A percentile compares a stretch with the other conserved stretches of the same genome.
These are phyloP conservation scores for Oryza meyeriana DNA, from an alignment of 176 grass and related monocot genomes.

Conservation along the genomic window DNA sequence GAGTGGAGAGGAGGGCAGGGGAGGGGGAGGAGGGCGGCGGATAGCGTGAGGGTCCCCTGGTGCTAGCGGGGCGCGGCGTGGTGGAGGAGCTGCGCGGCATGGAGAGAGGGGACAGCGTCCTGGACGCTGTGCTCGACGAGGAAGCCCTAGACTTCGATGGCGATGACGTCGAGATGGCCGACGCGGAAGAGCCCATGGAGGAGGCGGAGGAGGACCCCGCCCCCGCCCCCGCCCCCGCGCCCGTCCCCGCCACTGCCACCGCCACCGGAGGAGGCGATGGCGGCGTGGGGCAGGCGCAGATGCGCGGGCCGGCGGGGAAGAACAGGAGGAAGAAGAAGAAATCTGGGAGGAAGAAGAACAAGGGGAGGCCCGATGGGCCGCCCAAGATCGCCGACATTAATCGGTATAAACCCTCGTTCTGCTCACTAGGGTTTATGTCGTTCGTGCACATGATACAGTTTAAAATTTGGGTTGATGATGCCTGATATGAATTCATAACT, in stretches of 20 bases:
- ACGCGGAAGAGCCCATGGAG: constrained; percentile 33
- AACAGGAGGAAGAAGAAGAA: constrained; percentile 43
- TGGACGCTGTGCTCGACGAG: constrained; percentile 14
- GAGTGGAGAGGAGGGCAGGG: neutral
- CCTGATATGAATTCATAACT: neutral
- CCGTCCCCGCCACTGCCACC: neutral
- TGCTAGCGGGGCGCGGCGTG: neutral
- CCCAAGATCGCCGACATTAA: constrained; percentile 76
- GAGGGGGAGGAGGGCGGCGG: neutral
- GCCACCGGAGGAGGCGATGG: neutral
- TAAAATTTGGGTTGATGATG: neutral
- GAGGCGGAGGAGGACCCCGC: constrained; percentile 20
- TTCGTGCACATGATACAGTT: neutral
- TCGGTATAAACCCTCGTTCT: constrained; percentile 34
- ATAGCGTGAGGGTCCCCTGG: neutral
- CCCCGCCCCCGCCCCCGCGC: neutral
- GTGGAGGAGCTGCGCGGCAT: neutral
- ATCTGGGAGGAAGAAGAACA: constrained; percentile 31
- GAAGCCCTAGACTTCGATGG: constrained; percentile 42
- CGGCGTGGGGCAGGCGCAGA: constrained; percentile 18
- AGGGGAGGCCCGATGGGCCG: constrained; percentile 30
- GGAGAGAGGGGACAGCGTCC: constrained; percentile 33
- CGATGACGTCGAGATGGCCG: constrained; percentile 74
- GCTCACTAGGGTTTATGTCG: constrained; percentile 30
- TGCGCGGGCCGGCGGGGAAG: constrained; percentile 19